Base-by-base conservation (phyloP, 345 rosid genomes). In the Geranium brycei region DNA sequence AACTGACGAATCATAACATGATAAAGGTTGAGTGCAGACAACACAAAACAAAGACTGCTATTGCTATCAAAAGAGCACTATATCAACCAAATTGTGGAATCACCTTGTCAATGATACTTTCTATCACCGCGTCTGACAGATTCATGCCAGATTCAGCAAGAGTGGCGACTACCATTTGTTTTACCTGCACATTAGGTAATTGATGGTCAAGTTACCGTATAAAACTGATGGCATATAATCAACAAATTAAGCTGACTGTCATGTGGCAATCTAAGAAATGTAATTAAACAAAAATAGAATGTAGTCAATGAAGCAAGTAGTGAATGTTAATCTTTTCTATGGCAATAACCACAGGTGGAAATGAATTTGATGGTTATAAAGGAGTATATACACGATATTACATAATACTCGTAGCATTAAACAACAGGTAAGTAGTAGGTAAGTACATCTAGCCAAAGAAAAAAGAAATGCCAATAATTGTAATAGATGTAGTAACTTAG, bases 121-220 rank as follows among this genome's bases (percentile, higher is more conserved):
- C 96, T 51, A 91, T 74, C 57, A 85, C 81, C 70, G 85, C 95
- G 65, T 91, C 87, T 12, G 92, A 79, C 35, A 91, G 78, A 71
- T 87, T 85, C 87, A 88, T 83, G 53, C 96, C 95, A 4, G 96
- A 91, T 73, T 91, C 98, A 17, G 87, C 84, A 70, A 91, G 88
- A 23, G 91, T 89, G 60, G 98, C 96, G 38, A 89, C 87, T 64
- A 89, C 98, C 96, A 91, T 91, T 78, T 89, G 85, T 77, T 82
- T 86, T 19, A 86, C 88, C 96, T 89, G 57, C 57, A 53, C 40
- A 68, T 7, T 63, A 3, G 55, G 66, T 53, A 38, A n/a, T 13
- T 59, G 19, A 55, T 11, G 7, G 60, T 51, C 35, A 4, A 35
- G 41, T 35, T 35, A 59, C 53, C 11, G 11, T 8, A 47, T 47